Evolutionary conservation across 2,329 filamentous ascomycete species (phyloP).

Genomic region (Amauroascus verrucosus): DNA sequence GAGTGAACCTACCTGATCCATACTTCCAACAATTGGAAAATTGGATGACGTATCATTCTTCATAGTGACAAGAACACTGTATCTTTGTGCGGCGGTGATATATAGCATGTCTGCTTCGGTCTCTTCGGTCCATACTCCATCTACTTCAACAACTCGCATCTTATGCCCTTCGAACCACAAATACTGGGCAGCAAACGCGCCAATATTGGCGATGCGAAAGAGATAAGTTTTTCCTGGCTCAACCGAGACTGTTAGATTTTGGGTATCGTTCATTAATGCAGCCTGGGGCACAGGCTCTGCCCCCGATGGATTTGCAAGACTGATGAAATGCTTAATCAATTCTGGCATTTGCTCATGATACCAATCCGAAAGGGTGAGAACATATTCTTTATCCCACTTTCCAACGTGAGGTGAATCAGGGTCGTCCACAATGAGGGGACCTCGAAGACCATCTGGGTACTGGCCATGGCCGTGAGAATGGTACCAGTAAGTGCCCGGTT

Average conservation of each 20-base stretch:
- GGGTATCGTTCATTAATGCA: conserved; percentile 60
- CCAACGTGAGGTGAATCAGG: conserved; percentile 44
- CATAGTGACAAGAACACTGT: conserved; percentile 12
- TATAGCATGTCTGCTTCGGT: conserved; percentile 13
- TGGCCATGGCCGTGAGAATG: conserved; percentile 25
- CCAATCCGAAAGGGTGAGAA: conserved; percentile 57
- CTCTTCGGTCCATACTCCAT: conserved; percentile 21
- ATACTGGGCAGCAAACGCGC: conserved; percentile 40
- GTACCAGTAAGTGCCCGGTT: conserved; percentile 26
- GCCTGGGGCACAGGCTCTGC: conserved; percentile 56
- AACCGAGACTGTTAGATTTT: conserved; percentile 49
- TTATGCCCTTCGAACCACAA: conserved; percentile 17
- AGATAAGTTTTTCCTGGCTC: conserved; percentile 59
- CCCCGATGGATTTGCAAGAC: conserved; percentile 42
- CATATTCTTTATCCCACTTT: conserved; percentile 49
- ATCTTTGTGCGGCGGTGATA: conserved; percentile 12
- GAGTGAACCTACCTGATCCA: conserved; percentile 13
- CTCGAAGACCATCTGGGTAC: conserved; percentile 25
- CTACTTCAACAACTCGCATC: conserved; percentile 20
- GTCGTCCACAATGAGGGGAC: conserved; percentile 29
- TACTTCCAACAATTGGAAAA: conserved; percentile 28
- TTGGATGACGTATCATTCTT: conserved; percentile 12
- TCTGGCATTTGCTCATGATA: conserved; percentile 50
- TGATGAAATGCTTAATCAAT: conserved; percentile 41
- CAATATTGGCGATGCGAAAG: conserved; percentile 60